phyloP scores from a whole-genome alignment of 441 rosid species.

The Aleurites moluccanus region DNA sequence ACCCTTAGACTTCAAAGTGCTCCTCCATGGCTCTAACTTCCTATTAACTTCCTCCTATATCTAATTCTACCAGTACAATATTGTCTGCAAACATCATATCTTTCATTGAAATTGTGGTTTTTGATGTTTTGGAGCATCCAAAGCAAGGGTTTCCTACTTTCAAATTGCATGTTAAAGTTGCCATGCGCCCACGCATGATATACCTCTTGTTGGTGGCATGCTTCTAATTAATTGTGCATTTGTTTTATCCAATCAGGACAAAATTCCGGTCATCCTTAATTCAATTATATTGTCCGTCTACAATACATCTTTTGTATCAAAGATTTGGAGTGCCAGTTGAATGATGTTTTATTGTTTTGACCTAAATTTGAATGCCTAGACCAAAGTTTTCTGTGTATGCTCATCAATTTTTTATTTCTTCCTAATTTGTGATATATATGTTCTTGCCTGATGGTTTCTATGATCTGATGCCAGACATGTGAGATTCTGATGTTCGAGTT shows the following conservation, averaged over 20 bases:
- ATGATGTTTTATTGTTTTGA: background rate
- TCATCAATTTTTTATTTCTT: background rate
- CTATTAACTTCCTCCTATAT: no score
- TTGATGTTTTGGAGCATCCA: background rate
- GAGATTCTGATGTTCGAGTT: conserved; percentile 23
- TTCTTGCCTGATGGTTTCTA: conserved; percentile 17
- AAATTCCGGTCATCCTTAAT: background rate
- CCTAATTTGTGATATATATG: background rate
- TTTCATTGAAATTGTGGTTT: background rate
- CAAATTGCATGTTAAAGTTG: background rate
- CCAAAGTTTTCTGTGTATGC: background rate
- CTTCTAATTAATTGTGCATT: background rate
- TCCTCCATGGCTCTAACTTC: no score
- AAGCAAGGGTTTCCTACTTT: background rate
- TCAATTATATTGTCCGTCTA: background rate
- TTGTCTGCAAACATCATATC: no score
- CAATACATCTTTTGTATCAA: background rate
- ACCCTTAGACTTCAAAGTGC: no score
- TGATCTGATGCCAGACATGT: conserved; percentile 8
- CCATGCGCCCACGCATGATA: background rate
- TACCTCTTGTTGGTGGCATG: background rate
- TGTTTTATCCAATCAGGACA: background rate
- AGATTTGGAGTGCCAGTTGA: background rate
- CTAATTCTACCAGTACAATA: no score
- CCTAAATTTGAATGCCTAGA: background rate